phyloP scores from a whole-genome alignment of 2,329 filamentous ascomycete genomes.

The Scolecobasidium constrictum region DNA sequence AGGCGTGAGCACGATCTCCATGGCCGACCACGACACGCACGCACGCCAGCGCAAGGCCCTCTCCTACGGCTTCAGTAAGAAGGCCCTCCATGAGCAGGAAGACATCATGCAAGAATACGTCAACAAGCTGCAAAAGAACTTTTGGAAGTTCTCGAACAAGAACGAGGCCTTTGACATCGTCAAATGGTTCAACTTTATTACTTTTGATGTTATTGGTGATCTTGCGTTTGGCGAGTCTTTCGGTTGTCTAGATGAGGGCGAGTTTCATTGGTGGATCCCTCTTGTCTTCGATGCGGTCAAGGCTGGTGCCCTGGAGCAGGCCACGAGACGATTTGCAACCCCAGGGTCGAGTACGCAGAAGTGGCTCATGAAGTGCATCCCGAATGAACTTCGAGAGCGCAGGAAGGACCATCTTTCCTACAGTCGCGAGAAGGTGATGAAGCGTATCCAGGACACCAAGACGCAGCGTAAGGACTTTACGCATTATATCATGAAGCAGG shows the following conservation, averaged over 20 bases:
- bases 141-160: constrained; percentile 1
- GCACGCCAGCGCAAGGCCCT: constrained; percentile 13
- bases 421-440: constrained; percentile 4
- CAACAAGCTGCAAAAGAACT: constrained; percentile 15
- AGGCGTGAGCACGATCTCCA: constrained; percentile 11
- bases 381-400: constrained; percentile 1
- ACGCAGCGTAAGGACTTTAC: constrained; percentile 8
- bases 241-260: constrained; percentile 9
- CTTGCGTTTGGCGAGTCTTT: constrained; percentile 10
- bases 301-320: constrained; percentile 9
- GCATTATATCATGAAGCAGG: constrained; percentile 8
- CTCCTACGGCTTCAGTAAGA: constrained; percentile 16
- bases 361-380: constrained; percentile 4
- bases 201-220: constrained; percentile 11
- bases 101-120: constrained; percentile 20
- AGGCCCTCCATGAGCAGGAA: constrained; percentile 19
- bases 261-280: constrained; percentile 3
- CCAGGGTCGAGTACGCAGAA: constrained; percentile 3
- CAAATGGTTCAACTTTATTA: constrained; percentile 8
- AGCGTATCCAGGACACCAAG: constrained; percentile 8
- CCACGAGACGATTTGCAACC: constrained; percentile 8
- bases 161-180: constrained; percentile 8
- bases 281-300: constrained; percentile 10
- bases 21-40: constrained; percentile 13
- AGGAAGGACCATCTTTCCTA: constrained; percentile 2